Conservation (phyloP, 2,329 filamentous ascomycete species). For the Beauveria brongniartii region DNA sequence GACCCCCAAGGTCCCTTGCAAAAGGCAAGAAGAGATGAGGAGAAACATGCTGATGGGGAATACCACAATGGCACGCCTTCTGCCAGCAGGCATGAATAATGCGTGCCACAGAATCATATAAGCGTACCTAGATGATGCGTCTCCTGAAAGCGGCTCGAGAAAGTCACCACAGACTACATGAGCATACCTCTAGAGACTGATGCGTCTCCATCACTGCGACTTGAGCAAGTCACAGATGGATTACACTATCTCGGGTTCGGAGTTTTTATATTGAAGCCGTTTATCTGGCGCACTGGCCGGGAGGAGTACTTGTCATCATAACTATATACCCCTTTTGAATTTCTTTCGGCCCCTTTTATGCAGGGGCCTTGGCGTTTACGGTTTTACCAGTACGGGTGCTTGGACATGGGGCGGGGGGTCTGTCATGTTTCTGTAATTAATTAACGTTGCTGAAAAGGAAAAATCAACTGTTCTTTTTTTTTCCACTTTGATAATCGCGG, state of each 20-base stretch:
- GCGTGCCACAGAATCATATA: not conserved
- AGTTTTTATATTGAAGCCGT: not conserved
- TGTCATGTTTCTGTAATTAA: not conserved
- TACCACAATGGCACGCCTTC: not conserved
- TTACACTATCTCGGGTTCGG: not conserved
- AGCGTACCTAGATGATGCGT: not conserved
- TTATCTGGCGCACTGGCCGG: not conserved
- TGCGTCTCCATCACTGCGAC: not conserved
- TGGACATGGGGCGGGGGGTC: not conserved
- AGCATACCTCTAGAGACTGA: not conserved
- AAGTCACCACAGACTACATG: not conserved
- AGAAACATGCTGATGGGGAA: not conserved
- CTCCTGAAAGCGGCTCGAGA: too few species aligned
- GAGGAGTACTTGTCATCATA: not conserved
- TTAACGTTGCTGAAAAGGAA: not conserved
- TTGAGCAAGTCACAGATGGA: not conserved
- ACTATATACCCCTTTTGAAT: not conserved
- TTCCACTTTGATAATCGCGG: not conserved
- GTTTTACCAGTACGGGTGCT: not conserved
- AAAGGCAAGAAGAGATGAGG: not conserved
- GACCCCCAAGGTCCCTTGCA: constrained; percentile 18
- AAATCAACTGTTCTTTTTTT: not conserved
- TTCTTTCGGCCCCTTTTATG: not conserved
- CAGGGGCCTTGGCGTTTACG: not conserved
- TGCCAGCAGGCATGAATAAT: not conserved